Evolutionary conservation across 768 basidiomycete genomes (phyloP), one percentile per base, ranked within the genome.

Genomic region (Mycena chlorophos): DNA sequence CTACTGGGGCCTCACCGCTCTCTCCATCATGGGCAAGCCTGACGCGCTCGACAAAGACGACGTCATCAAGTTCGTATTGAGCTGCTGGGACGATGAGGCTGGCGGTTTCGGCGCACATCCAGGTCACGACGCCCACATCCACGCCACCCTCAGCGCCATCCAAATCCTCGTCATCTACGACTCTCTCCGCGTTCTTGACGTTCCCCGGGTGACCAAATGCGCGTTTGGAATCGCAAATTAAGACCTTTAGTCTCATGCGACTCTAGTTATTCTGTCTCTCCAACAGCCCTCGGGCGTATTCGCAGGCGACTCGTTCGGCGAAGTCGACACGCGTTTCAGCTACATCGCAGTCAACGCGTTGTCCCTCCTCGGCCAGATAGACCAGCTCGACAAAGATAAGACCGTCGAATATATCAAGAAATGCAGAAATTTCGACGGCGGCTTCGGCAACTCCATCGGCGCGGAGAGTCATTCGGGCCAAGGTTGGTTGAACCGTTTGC

Each of bases 391-490:
- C 58, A 72, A 72, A 49, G 84, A 86, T 26, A 82, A 78, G 64
- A 86, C 90, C 0, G 82, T 90, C 8, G 75, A 71, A 5, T 93
- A 96, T 69, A 82, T 98, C 40, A 68, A 72, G 22, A 75, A 79
- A 30, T 98, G 97, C 72, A 80, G 78, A 66, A 99, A 98, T 69
- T 98, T 94, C 68, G 97, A 99, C 66, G 95, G 95, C 3, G 97
- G 94, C 0, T 99, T 96, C 65, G 96, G 97, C 23, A 86, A 79
- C 43, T 70, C 75, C 16, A 79, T 84, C 16, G 97, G 95, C 0
- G 94, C 91, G 1, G 97, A 99, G 73, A 94, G 89, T 57, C 97
- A 99, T 74, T 84, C 94, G 13, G 91, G 80, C 0, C 91, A 94
- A 80, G 93, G 96, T 94, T 49, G 19, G 66, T 66, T 56, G 39